These are phyloP conservation scores for Mitragyna speciosa DNA, from an alignment of 257 asterid species.

Conservation along the genomic window DNA sequence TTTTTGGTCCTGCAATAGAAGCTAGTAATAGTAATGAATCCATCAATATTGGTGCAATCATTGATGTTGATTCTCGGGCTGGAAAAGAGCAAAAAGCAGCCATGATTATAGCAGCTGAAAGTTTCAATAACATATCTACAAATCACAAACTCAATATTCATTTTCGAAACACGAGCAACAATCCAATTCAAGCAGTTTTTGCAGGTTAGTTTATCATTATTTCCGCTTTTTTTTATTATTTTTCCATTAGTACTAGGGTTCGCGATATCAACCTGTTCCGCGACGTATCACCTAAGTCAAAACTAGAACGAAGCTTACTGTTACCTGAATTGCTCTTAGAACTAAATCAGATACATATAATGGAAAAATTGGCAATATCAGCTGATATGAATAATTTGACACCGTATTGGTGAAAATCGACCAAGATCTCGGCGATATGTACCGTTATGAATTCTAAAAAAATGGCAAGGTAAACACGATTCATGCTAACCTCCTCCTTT, in stretches of 20 bases:
- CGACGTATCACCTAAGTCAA: too few relatives aligned
- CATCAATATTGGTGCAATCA: conserved; percentile 35
- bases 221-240: not conserved
- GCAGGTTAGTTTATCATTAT: conserved; percentile 26
- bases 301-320: too few relatives aligned
- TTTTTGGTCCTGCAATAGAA: conserved; percentile 9
- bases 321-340: too few relatives aligned
- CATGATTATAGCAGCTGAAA: conserved; percentile 32
- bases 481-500: too few relatives aligned
- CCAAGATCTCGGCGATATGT: too few relatives aligned
- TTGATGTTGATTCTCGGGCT: conserved; percentile 35
- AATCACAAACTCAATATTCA: conserved; percentile 27
- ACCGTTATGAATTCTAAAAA: too few relatives aligned
- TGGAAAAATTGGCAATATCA: too few relatives aligned
- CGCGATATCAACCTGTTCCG: too few relatives aligned
- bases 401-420: too few relatives aligned
- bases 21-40: conserved; percentile 7
- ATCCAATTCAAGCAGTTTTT: conserved; percentile 35
- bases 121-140: conserved; percentile 21
- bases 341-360: too few relatives aligned
- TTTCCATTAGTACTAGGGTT: not conserved
- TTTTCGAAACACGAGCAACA: conserved; percentile 26
- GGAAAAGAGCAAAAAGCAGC: conserved; percentile 46
- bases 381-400: too few relatives aligned
- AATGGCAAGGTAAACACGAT: too few relatives aligned